Conservation (phyloP, 352 stramenopile genomes). For the Pythium scleroteichum region DNA sequence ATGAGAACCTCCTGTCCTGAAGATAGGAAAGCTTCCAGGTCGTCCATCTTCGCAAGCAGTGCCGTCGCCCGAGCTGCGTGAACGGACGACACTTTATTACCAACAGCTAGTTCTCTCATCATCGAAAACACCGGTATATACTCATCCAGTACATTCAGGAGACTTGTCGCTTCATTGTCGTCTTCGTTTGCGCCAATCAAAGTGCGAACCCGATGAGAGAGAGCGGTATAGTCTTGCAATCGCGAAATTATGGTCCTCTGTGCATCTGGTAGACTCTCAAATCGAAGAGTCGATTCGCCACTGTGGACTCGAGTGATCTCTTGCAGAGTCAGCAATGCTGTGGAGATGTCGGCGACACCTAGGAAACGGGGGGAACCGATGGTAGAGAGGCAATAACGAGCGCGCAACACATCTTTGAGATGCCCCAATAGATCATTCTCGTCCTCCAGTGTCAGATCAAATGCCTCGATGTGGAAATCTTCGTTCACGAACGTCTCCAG, state of each 20-base stretch:
- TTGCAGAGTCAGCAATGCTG: constrained; percentile 32
- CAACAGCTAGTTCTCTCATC: constrained; percentile 1
- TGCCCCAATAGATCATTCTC: constrained; percentile 40
- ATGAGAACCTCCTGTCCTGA: not conserved
- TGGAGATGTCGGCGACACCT: constrained; percentile 27
- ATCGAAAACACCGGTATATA: constrained; percentile 8
- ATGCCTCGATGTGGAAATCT: constrained; percentile 36
- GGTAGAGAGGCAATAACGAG: constrained; percentile 32
- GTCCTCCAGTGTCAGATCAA: constrained; percentile 27
- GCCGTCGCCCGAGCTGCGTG: not conserved
- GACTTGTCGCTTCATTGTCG: no score
- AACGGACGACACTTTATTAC: not conserved
- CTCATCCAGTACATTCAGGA: not conserved
- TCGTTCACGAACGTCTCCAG: constrained; percentile 51
- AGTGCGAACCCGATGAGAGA: no score
- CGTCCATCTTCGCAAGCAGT: constrained; percentile 1
- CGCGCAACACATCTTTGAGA: constrained; percentile 37
- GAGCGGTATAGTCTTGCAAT: not conserved
- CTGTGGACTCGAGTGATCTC: constrained; percentile 9
- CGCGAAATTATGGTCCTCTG: not conserved
- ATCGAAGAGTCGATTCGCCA: not conserved
- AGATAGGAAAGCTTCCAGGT: not conserved
- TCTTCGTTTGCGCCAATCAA: no score
- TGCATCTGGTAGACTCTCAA: no score
- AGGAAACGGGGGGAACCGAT: constrained; percentile 16